Evolutionary conservation across 805 yeast species (phyloP).

Genomic region (Suhomyces kilbournensis): DNA sequence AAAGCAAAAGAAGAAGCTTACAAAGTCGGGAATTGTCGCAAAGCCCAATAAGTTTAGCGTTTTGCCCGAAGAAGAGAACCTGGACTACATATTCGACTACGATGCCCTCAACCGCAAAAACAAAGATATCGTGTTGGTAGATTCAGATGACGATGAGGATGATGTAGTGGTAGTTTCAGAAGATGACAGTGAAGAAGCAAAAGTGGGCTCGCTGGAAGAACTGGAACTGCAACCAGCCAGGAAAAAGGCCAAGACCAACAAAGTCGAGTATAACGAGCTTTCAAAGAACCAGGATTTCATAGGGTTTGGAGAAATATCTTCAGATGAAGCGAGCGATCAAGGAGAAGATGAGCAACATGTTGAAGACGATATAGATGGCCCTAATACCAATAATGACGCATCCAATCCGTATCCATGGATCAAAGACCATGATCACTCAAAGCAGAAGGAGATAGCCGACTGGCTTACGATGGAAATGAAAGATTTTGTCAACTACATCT

Average conservation of each 20-base stretch:
- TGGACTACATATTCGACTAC: conserved; percentile 20
- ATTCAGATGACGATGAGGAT: conserved; percentile 22
- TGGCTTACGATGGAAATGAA: conserved; percentile 85
- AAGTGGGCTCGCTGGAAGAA: not conserved
- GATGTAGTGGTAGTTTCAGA: conserved; percentile 23
- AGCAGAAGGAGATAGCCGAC: conserved; percentile 72
- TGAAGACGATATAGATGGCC: conserved; percentile 8
- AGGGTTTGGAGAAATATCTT: conserved; percentile 51
- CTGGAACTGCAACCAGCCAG: conserved; percentile 2
- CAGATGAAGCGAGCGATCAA: conserved; percentile 27
- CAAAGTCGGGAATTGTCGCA: conserved; percentile 10
- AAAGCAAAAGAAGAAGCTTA: conserved; percentile 20
- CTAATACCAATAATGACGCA: conserved; percentile 22
- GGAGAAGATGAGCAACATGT: conserved; percentile 26
- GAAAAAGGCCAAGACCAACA: conserved; percentile 11
- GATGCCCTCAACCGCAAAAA: conserved; percentile 11
- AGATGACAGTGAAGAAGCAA: conserved; percentile 9
- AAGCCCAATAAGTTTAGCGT: conserved; percentile 20
- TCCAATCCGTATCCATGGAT: conserved; percentile 66
- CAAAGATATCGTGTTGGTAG: conserved; percentile 29
- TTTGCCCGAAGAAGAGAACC: conserved; percentile 17
- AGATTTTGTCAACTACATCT: conserved; percentile 79
- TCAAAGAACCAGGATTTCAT: conserved; percentile 52
- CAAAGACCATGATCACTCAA: conserved; percentile 70
- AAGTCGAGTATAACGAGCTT: conserved; percentile 29